Conservation (phyloP, 2,329 filamentous ascomycete species). For the Exophiala xenobiotica region DNA sequence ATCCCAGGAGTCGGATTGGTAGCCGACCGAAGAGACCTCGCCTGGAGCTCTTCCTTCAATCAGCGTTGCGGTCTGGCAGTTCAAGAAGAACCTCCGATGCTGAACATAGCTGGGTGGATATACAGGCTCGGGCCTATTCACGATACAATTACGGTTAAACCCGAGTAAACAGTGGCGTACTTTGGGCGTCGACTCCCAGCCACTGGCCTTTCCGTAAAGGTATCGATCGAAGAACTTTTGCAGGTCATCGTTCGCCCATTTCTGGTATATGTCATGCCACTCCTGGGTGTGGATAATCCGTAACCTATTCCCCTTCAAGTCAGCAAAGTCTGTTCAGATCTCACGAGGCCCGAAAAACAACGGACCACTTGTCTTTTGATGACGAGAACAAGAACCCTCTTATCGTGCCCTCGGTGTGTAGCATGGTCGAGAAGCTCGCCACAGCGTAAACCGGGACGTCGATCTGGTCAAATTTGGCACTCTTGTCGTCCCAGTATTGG, state of each 20-base stretch:
- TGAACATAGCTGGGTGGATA: slow-evolving; percentile 22
- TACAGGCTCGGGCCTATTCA: slow-evolving; percentile 33
- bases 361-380: slow-evolving; percentile 41
- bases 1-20: slow-evolving; percentile 37
- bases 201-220: slow-evolving; percentile 45
- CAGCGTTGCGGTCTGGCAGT: slow-evolving; percentile 16
- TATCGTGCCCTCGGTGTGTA: slow-evolving; percentile 41
- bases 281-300: slow-evolving; percentile 44
- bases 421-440: slow-evolving; percentile 36
- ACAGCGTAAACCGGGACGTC: slow-evolving; percentile 39
- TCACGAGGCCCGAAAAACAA: background rate
- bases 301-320: slow-evolving; percentile 33
- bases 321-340: slow-evolving; percentile 13
- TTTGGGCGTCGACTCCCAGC: slow-evolving; percentile 47
- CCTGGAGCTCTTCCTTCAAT: background rate
- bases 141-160: slow-evolving; percentile 33
- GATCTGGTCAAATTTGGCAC: slow-evolving; percentile 30
- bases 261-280: slow-evolving; percentile 47
- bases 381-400: slow-evolving; percentile 41
- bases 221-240: slow-evolving; percentile 49
- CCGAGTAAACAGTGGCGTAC: slow-evolving; percentile 36
- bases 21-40: slow-evolving; percentile 27
- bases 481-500: slow-evolving; percentile 31
- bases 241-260: slow-evolving; percentile 40
- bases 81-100: slow-evolving; percentile 35